phyloP scores from a whole-genome alignment of 1,139 yeast genomes.

The Starmera stellimalicola region DNA sequence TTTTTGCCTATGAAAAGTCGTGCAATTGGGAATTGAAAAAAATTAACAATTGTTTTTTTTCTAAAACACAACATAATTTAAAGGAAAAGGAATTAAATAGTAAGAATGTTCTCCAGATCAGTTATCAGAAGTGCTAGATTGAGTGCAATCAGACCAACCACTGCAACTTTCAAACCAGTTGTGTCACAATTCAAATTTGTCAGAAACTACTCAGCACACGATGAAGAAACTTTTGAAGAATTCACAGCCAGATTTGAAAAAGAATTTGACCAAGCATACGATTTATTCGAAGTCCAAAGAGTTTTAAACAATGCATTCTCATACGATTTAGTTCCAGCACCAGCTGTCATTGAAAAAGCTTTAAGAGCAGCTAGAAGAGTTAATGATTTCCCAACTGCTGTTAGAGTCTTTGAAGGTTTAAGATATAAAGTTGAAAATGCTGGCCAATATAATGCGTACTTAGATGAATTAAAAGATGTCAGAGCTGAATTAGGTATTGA shows the following conservation, averaged over 20 bases:
- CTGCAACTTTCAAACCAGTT: slow-evolving; percentile 5
- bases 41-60: too few species aligned
- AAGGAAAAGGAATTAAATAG: too few species aligned
- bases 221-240: slow-evolving; percentile 89
- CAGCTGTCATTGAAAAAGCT: slow-evolving; percentile 91
- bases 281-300: slow-evolving; percentile 91
- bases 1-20: too few species aligned
- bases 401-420: slow-evolving; percentile 90
- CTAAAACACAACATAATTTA: too few species aligned
- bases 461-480: slow-evolving; percentile 86
- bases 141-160: slow-evolving; percentile 20
- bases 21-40: too few species aligned
- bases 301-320: slow-evolving; percentile 95
- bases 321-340: slow-evolving; percentile 97
- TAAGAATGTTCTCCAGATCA: too few species aligned
- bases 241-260: slow-evolving; percentile 86
- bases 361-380: slow-evolving; percentile 98
- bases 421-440: slow-evolving; percentile 92
- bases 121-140: slow-evolving; percentile 21
- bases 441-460: slow-evolving; percentile 90
- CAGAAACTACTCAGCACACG: slow-evolving; percentile 62
- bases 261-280: slow-evolving; percentile 97
- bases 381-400: slow-evolving; percentile 97
- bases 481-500: slow-evolving; percentile 92
- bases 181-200: slow-evolving; percentile 21